Evolutionary conservation across 2,329 filamentous ascomycete genomes (phyloP), one percentile per base, ranked within the genome.

Genomic region (Stemphylium beticola): DNA sequence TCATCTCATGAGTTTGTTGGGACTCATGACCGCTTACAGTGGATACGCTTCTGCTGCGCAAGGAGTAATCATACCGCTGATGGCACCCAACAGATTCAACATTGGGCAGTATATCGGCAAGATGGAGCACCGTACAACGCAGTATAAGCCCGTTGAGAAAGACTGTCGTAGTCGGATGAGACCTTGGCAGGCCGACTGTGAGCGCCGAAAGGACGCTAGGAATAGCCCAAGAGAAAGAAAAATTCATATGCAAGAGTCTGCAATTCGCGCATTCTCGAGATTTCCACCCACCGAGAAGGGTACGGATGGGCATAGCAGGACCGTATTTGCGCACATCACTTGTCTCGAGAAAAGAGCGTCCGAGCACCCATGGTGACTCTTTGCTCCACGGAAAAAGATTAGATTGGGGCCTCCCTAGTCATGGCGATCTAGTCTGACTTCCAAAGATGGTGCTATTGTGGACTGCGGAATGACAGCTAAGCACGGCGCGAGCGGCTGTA

Each of bases 401-500:
- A 41, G 15, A 31, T 18, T 31, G 17, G 15, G 10, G 22, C 15
- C 24, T 41, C 39, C 39, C 29, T 41, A 41, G 39, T 29, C 39
- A 41, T 41, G 39, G n/a, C 14, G 39, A 41, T 26, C 14, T 24
- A 24, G 20, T 15, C 22, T 24, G 20, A 41, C n/a, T 41, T 22
- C 22, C n/a, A 9, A 11, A 29, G 3, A 24, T 41, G 14, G 22
- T 41, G 39, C 22, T 2, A 41, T 17, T n/a, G 39, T 26, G 24
- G 24, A n/a, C 17, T 24, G n/a, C 14, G 22, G 29, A 40, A 11
- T 39, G n/a, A 44, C 48, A 39, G 44, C 44, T 26, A 52, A 47
- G 32, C 52, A 36, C 34, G 45, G 7, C 39, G 40, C 26, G 32
- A 49, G 54, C 50, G 34, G 49, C 31, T 37, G 31, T 46, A 41